Conservation (phyloP, 208 protist species). For the Jaenimonas drosophilae region DNA sequence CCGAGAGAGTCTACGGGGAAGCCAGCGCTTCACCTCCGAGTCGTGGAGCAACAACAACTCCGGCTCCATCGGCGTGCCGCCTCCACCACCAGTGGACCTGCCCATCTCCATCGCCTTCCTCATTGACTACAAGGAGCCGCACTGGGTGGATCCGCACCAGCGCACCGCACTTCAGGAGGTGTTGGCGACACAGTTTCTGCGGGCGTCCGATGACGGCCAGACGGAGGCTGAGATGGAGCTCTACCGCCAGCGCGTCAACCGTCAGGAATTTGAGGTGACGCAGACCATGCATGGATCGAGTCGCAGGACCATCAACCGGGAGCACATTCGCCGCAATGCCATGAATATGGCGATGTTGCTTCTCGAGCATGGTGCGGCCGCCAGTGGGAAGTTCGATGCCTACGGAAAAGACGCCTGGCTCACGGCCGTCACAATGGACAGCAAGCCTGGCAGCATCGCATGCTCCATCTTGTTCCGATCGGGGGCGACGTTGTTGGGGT, state of each 20-base stretch:
- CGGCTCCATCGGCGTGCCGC: not conserved
- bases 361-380: constrained; percentile 32
- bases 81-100: not conserved
- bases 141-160: constrained; percentile 30
- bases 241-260: too few species aligned
- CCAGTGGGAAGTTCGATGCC: constrained; percentile 45
- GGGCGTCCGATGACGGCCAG: not conserved
- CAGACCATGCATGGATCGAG: not conserved
- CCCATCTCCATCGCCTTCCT: not conserved
- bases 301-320: not conserved
- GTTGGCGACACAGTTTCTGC: constrained; percentile 8
- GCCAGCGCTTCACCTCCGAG: not conserved
- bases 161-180: constrained; percentile 58
- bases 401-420: constrained; percentile 68
- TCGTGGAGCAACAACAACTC: not conserved
- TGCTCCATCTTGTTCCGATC: constrained; percentile 5
- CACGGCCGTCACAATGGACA: constrained; percentile 27
- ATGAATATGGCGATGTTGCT: constrained; percentile 22
- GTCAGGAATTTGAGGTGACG: not conserved
- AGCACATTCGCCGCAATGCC: not conserved
- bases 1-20: not conserved
- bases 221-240: not conserved
- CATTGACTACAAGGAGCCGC: constrained; percentile 47
- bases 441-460: not conserved
- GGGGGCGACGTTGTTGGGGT: not conserved